Evolutionary conservation across 441 rosid species (phyloP), one percentile per base, ranked within the genome.

Genomic region (Mallotus japonicus): DNA sequence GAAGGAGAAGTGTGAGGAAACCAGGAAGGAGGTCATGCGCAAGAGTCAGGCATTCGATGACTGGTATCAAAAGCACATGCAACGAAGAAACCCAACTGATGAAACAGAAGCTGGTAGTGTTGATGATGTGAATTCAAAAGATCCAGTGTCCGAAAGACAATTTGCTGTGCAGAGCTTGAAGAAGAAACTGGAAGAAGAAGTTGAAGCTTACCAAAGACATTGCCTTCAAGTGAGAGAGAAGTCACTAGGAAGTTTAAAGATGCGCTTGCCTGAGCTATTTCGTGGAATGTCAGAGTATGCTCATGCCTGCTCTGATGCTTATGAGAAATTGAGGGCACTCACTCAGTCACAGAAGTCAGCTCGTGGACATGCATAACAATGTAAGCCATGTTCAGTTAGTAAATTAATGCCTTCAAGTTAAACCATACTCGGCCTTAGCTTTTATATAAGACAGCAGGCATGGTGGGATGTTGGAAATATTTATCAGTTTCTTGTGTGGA

Each of bases 221-320:
- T 87, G 99, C 81, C 74, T 88, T 79, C 98, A 90, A 79, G 98
- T 91, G 58, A 86, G 97, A 66, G 99, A 94, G 78, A 94, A 94
- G 78, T 92, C 97, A 13, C 79, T 92, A 0, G 94, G 91, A 73
- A 95, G 75, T 73, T 88, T 95, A 63, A 91, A 91, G 81, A 81
- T 84, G 9, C 89, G 93, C 14, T 70, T 95, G 83, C 97, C 97
- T 1, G 97, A 95, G 78, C 85, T 95, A 62, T 95, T 92, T 71
- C 88, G 92, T 0, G 90, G 94, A 0, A 42, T 95, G 84, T 86
- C 98, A 17, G 90, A 88, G 79, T 89, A 88, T 72, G 79, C 96
- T 20, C 90, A 83, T 20, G 81, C 92, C 20, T 91, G 92, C 74
- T 83, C 85, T 10, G 92, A 87, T 57, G 85, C 86, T 15, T 95